These are phyloP conservation scores for Lentinula detonsa DNA, from an alignment of 768 basidiomycete species.

Conservation along the genomic window DNA sequence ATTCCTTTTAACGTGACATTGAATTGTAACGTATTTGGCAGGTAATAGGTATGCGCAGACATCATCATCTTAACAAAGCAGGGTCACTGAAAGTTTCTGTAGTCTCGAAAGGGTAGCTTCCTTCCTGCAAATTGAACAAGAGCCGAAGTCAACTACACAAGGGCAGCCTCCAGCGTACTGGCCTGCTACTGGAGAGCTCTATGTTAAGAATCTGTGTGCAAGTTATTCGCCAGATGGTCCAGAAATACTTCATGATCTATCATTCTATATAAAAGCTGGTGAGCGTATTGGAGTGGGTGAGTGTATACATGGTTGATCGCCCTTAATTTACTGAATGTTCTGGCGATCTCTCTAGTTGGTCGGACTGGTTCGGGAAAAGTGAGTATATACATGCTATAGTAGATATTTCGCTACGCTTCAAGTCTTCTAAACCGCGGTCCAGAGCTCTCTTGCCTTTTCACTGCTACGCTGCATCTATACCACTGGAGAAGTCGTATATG, in stretches of 20 bases:
- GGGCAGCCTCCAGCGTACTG: constrained; percentile 48
- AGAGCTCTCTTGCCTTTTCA: constrained; percentile 41
- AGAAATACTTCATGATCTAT: constrained; percentile 35
- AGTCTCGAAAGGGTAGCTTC: constrained; percentile 33
- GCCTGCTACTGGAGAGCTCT: constrained; percentile 40
- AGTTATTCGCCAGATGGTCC: constrained; percentile 35
- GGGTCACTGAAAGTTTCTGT: background rate
- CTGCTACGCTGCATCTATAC: constrained; percentile 45
- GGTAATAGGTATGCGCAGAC: constrained; percentile 14
- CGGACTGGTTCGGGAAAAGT: constrained; percentile 55
- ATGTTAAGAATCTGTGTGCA: constrained; percentile 37
- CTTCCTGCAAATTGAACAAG: constrained; percentile 43
- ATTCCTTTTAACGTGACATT: background rate
- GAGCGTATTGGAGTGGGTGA: constrained; percentile 38
- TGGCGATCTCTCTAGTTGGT: constrained; percentile 32
- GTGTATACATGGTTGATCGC: background rate
- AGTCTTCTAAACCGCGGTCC: background rate
- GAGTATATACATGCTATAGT: constrained; percentile 16
- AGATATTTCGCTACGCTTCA: background rate
- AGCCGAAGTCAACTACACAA: constrained; percentile 25
- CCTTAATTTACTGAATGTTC: background rate
- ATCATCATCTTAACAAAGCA: background rate
- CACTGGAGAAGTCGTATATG: constrained; percentile 36
- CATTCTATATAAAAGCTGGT: constrained; percentile 38
- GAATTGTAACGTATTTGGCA: background rate